Percentiles rank a stretch among this genome's conserved stretches.
phyloP scores from a whole-genome alignment of 106 monocot genomes.

The Dioscorea alata region DNA sequence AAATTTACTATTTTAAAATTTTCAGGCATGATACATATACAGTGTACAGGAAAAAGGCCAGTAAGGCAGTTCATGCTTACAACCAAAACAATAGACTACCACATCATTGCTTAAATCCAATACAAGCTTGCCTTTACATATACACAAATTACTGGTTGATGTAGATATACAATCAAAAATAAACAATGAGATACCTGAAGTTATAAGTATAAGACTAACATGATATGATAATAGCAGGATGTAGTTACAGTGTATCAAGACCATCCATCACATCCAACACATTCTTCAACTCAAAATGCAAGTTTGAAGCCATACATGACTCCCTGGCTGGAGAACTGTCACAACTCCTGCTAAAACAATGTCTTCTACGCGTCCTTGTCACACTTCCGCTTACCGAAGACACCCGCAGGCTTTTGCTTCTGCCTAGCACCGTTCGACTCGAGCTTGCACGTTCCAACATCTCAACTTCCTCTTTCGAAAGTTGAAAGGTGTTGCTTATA shows the following conservation, averaged over 20 bases:
- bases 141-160: too few relatives aligned
- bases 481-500: not conserved
- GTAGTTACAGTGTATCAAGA: slow-evolving; percentile 37
- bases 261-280: slow-evolving; percentile 82
- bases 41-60: too few relatives aligned
- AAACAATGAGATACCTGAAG: too few relatives aligned
- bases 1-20: too few relatives aligned
- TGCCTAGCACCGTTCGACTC: slow-evolving; percentile 42
- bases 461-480: slow-evolving; percentile 57
- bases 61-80: too few relatives aligned
- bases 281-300: slow-evolving; percentile 59
- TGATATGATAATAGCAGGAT: too few relatives aligned
- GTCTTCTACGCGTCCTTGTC: slow-evolving; percentile 23
- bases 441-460: slow-evolving; percentile 29
- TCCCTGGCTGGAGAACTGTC: slow-evolving; percentile 66
- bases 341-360: slow-evolving; percentile 73
- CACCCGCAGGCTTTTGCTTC: slow-evolving; percentile 87
- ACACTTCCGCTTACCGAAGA: slow-evolving; percentile 29
- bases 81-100: too few relatives aligned
- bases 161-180: too few relatives aligned
- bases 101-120: too few relatives aligned
- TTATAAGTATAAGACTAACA: too few relatives aligned
- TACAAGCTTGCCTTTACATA: too few relatives aligned
- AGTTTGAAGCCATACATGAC: slow-evolving; percentile 40
- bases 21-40: too few relatives aligned